Evolutionary conservation across 2,329 filamentous ascomycete genomes (phyloP).

Genomic region (Pseudopithomyces chartarum): DNA sequence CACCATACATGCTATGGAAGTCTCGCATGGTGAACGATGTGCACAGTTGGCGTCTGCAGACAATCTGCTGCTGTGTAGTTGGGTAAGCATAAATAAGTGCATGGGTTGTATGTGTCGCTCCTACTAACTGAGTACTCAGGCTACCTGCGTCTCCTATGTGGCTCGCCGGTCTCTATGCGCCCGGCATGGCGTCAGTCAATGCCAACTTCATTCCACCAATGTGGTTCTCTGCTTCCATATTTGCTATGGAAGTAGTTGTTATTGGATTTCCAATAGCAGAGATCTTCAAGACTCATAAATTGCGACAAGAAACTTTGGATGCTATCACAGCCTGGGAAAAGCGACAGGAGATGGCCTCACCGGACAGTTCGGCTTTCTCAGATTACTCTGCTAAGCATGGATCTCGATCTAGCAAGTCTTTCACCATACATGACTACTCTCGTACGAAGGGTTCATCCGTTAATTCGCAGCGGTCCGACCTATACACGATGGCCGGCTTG

Average conservation of each 20-base stretch:
- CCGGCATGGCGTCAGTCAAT: slow-evolving; percentile 32
- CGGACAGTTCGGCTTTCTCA: slow-evolving; percentile 8
- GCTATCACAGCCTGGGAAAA: slow-evolving; percentile 41
- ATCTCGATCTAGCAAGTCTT: slow-evolving; percentile 23
- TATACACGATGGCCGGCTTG: slow-evolving; percentile 41
- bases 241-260: slow-evolving; percentile 36
- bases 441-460: slow-evolving; percentile 21
- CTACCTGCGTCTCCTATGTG: slow-evolving; percentile 41
- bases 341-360: slow-evolving; percentile 22
- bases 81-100: slow-evolving; percentile 24
- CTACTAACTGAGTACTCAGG: slow-evolving; percentile 19
- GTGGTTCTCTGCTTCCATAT: slow-evolving; percentile 41
- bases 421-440: slow-evolving; percentile 7
- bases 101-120: not conserved
- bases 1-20: slow-evolving; percentile 41
- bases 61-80: slow-evolving; percentile 38
- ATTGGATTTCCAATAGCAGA: slow-evolving; percentile 38
- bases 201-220: slow-evolving; percentile 29
- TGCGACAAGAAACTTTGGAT: slow-evolving; percentile 39
- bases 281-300: slow-evolving; percentile 30
- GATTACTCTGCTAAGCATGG: slow-evolving; percentile 19
- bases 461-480: slow-evolving; percentile 36
- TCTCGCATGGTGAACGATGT: slow-evolving; percentile 40
- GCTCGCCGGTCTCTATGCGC: slow-evolving; percentile 39
- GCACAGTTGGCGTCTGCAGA: slow-evolving; percentile 39